Percentiles rank a stretch among this genome's conserved stretches.
phyloP scores from a whole-genome alignment of 352 stramenopile species.

The Globisporangium parvum region DNA sequence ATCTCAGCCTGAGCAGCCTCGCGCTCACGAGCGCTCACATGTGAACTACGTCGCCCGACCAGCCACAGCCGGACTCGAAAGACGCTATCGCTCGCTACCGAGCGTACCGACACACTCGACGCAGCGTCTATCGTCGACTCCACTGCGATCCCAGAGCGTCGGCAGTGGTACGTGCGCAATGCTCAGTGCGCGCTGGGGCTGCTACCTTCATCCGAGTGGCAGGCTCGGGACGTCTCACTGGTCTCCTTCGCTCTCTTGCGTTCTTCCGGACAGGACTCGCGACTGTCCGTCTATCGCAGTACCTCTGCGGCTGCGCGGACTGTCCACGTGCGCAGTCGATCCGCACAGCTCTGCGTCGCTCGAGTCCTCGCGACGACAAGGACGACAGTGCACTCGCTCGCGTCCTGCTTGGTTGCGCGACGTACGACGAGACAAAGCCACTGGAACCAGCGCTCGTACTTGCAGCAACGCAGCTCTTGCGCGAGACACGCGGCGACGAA shows the following conservation, averaged over 20 bases:
- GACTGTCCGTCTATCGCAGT: slow-evolving; percentile 10
- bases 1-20: no score
- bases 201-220: no score
- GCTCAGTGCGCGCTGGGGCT: no score
- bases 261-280: background rate
- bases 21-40: no score
- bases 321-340: slow-evolving; percentile 49
- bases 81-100: no score
- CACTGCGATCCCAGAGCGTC: no score
- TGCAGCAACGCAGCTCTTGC: slow-evolving; percentile 42
- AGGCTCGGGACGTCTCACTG: no score
- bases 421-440: slow-evolving; percentile 64
- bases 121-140: no score
- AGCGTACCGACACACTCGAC: no score
- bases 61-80: no score
- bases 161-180: no score
- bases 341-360: slow-evolving; percentile 29
- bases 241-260: background rate
- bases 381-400: slow-evolving; percentile 12
- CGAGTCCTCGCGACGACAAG: slow-evolving; percentile 18
- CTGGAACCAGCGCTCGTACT: slow-evolving; percentile 33
- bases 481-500: slow-evolving; percentile 37
- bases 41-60: no score
- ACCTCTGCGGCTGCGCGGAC: slow-evolving; percentile 58
- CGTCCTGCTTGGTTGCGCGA: slow-evolving; percentile 53